Conservation (phyloP, 768 basidiomycete species). For the Galerina sulciceps region DNA sequence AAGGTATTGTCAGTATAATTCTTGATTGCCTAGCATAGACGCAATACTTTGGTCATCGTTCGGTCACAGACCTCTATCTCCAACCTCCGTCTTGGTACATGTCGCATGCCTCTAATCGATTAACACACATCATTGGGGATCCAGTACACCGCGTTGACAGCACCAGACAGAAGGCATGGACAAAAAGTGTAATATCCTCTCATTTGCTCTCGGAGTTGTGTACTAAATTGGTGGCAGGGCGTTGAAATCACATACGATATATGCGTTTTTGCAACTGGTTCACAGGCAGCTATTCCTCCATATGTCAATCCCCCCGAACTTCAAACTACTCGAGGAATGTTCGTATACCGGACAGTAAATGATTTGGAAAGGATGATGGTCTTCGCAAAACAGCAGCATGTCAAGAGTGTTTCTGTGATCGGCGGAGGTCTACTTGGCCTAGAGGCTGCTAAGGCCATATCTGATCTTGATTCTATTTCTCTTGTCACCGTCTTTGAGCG, state of each 20-base stretch:
- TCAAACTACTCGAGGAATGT: conserved; percentile 54
- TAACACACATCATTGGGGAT: conserved; percentile 41
- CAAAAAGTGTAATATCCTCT: conserved; percentile 39
- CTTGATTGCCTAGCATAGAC: conserved; percentile 37
- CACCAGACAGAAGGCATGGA: conserved; percentile 44
- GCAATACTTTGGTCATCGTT: conserved; percentile 65
- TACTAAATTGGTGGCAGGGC: conserved; percentile 3
- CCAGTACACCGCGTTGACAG: conserved; percentile 11
- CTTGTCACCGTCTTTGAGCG: conserved; percentile 23
- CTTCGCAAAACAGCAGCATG: conserved; percentile 52
- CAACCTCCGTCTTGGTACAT: conserved; percentile 63
- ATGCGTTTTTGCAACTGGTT: conserved; percentile 74
- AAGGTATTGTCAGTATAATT: background rate
- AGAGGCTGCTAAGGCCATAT: conserved; percentile 75
- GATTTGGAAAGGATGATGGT: conserved; percentile 67
- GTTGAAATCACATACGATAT: conserved; percentile 50
- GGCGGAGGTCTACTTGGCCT: conserved; percentile 76
- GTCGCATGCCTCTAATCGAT: conserved; percentile 57
- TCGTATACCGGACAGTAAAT: conserved; percentile 73
- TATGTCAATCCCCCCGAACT: conserved; percentile 50
- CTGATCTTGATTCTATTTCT: conserved; percentile 48
- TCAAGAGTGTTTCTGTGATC: conserved; percentile 58
- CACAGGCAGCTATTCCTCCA: conserved; percentile 62
- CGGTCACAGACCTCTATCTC: conserved; percentile 62
- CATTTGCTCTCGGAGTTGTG: conserved; percentile 29